Base-by-base conservation (phyloP, 768 basidiomycete species). In the Tricholomella constricta region DNA sequence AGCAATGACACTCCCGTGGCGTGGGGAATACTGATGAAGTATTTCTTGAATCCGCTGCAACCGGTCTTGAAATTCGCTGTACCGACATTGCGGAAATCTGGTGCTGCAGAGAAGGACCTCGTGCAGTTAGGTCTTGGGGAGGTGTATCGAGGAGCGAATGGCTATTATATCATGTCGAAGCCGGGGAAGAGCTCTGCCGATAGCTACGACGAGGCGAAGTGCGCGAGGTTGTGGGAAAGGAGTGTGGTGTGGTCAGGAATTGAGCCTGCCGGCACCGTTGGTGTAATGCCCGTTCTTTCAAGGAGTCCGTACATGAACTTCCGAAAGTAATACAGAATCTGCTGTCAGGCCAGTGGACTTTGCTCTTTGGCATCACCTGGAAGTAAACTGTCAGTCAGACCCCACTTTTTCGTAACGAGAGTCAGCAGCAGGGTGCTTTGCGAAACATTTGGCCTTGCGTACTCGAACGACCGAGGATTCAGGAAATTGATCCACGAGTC, bases 21-120 rank as follows among this genome's bases (percentile, higher is more conserved):
- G 17, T 56, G 46, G 51, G 20, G 25, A 2, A 32, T 38, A 22
- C 27, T 27, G 12, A 52, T 52, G 36, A 52, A 47, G 25, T 52
- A 55, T 19, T 12, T 56, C 27, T 32, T 52, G 8, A 48, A 52
- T 32, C 46, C 45, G 2, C 41, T 52, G 2, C 35, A 22, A 12
- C 46, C 46, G 10, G 4, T 56, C 20, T 31, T 48, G 20, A 44
- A 43, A 23, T 35, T 37, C 35, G 35, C 19, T 12, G 45, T 35
- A 23, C 43, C 51, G n/a, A n/a, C 10, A 9, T 20, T 52, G 20
- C 50, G 32, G 17, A 52, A 29, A 19, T 56, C 55, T 6, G 29
- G 14, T 22, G 41, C 22, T 22, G 49, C 50, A 10, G 50, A 36
- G 6, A 46, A 44, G 17, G 49, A 27, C 12, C 22, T 49, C 2